Evolutionary conservation across 352 stramenopile genomes (phyloP).

Genomic region (Phytopythium delawarense): DNA sequence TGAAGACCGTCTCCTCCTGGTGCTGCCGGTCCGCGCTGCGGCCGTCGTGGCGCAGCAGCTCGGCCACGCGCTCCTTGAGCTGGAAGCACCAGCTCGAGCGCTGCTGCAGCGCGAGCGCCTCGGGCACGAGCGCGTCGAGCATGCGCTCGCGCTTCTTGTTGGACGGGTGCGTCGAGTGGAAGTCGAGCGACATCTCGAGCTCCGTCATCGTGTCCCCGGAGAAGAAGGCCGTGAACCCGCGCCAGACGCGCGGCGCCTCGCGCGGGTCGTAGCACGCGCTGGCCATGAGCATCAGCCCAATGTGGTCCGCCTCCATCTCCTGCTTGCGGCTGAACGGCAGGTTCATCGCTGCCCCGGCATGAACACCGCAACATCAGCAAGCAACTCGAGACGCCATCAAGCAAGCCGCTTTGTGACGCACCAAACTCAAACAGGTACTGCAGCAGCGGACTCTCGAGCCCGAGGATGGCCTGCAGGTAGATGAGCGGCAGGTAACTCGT

Average conservation of each 20-base stretch:
- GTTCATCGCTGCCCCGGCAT: constrained; percentile 33
- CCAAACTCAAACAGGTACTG: constrained; percentile 61
- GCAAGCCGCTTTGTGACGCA: constrained; percentile 8
- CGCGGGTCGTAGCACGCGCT: constrained; percentile 67
- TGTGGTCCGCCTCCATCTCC: constrained; percentile 66
- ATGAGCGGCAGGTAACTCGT: constrained; percentile 58
- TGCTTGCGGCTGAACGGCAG: constrained; percentile 61
- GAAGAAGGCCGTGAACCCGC: constrained; percentile 32
- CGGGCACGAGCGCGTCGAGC: constrained; percentile 36
- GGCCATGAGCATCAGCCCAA: constrained; percentile 74
- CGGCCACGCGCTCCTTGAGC: constrained; percentile 49
- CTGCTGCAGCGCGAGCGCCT: constrained; percentile 39
- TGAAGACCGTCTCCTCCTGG: constrained; percentile 29
- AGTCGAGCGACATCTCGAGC: constrained; percentile 45
- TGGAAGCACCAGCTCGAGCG: constrained; percentile 50
- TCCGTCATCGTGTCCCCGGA: constrained; percentile 24
- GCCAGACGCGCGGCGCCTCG: constrained; percentile 45
- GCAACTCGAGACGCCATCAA: neutral
- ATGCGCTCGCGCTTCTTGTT: constrained; percentile 50
- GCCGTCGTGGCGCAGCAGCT: constrained; percentile 22
- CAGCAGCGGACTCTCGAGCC: constrained; percentile 56
- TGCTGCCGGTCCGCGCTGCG: neutral
- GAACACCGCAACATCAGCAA: neutral
- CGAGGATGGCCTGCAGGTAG: constrained; percentile 36
- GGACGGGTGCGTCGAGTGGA: constrained; percentile 60